Evolutionary conservation across 176 grass and related monocot genomes (phyloP), one percentile per base, ranked within the genome.

Genomic region (Aegilops tauschii): DNA sequence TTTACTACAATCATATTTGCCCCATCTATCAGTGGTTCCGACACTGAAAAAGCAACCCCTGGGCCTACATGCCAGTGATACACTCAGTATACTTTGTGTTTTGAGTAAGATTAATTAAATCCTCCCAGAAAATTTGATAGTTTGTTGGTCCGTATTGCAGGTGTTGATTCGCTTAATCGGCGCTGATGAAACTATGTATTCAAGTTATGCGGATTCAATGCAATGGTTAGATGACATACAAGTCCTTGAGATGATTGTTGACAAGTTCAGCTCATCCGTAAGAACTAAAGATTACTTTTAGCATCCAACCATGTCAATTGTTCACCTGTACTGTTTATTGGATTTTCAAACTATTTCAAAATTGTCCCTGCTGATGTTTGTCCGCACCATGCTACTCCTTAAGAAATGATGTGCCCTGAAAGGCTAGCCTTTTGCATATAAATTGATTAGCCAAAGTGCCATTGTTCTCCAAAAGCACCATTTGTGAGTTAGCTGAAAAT

Each of bases 181-280:
- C 47, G 94, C 97, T 73, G 97, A 98, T 76, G 97, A 98, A 84
- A 90, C 84, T 72, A 91, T 96, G 90, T 95, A 96, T 84, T 87
- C 92, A 29, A 88, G 90, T 84, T 91, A 88, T 61, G 70, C 82
- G 11, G 97, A 98, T 86, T 86, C 97, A 31, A 93, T 96, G 92
- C 93, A 92, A 67, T 98, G 97, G 93, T 83, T 98, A 84, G 97
- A 98, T 86, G 93, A 94, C 65, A 83, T 88, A 86, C 62, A 98
- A 82, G 94, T 96, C 83, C 97, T 98, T 79, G 97, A 98, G 88
- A 94, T 98, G 93, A 96, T 98, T 83, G 90, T 94, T 76, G 94
- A 96, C 84, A 98, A 98, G 76, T 98, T 98, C 58, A 89, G 94
- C 82, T 94, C 87, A 76, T 98, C 97, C 16, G 97, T 98, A 96